Base-by-base conservation (phyloP, 2,329 filamentous ascomycete genomes). In the Helminthosporium solani region DNA sequence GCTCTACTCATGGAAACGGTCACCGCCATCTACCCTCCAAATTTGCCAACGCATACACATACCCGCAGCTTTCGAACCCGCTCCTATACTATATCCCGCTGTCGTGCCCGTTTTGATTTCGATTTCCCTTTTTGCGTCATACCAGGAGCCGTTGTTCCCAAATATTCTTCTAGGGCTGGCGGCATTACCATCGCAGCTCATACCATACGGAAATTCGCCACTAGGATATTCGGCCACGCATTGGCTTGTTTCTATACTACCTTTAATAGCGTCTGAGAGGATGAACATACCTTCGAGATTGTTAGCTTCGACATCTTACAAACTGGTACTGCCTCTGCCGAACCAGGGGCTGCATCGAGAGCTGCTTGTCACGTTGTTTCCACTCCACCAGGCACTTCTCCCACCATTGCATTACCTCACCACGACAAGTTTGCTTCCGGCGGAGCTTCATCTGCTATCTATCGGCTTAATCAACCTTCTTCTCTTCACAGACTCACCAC, bases 381-480 rank as follows among this genome's bases (percentile, higher is more conserved):
- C 92, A 14, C 75, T 97, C 35, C 91, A 96, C 61, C 86, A 88
- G 68, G 84, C 84, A 23, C 74, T 96, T 19, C 83, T 88, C 63
- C 76, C 80, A 23, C 82, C 88, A 23, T 69, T 97, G 45, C 83
- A 88, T 59, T 85, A 88, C 64, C 78, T 97, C 52, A 92, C 91
- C 1, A 92, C 89, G 0, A 95, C 90, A 1, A 96, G 91, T 69
- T 78, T 97, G 33, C 77, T 97, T 41, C 81, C 87, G 1, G 85
- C 94, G 4, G 94, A 99, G 69, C 78, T 96, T 33, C 90, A 96
- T 60, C 77, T 99, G 8, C 79, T 97, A 14, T 92, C 92, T 0
- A 82, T 87, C 31, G 84, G 84, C 2, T 77, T 99, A 12, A 86
- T 96, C 60, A 90, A 95, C 61, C 73, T 96, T 12, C 74, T 95